Evolutionary conservation across 352 stramenopile genomes (phyloP).

Genomic region (Vaucheria bursata): DNA sequence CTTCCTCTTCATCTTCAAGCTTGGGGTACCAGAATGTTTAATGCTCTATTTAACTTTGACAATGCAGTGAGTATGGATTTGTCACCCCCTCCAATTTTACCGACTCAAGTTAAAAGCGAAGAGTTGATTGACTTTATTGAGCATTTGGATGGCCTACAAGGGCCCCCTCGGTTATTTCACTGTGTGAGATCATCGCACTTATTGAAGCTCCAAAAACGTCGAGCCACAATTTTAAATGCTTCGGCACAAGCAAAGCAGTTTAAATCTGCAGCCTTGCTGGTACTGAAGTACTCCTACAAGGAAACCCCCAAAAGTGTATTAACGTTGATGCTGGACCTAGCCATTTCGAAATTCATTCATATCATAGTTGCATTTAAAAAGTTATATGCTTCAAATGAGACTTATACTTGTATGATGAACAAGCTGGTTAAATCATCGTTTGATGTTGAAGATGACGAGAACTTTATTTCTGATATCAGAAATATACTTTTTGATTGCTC

Average conservation of each 20-base stretch:
- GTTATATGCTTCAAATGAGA: no score
- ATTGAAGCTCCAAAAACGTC: background rate
- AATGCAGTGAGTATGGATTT: background rate
- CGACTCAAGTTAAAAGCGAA: background rate
- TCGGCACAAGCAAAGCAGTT: conserved; percentile 16
- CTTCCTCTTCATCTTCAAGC: background rate
- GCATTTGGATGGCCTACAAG: no score
- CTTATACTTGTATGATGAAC: no score
- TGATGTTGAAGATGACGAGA: no score
- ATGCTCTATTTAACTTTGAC: background rate
- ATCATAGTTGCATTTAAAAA: background rate
- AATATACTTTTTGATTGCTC: no score
- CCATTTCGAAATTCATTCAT: background rate
- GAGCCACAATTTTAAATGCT: conserved; percentile 36
- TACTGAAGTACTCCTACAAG: background rate
- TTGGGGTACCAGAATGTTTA: conserved; percentile 9
- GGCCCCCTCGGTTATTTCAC: conserved; percentile 10
- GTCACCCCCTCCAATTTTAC: background rate
- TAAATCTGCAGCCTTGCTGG: background rate
- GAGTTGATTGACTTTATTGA: no score
- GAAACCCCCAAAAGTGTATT: background rate
- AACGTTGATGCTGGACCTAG: background rate
- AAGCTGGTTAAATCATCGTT: no score
- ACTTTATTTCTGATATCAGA: no score
- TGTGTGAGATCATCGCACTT: conserved; percentile 13